Base-by-base conservation (phyloP, 148 eudicot genomes). In the Simmondsia chinensis region DNA sequence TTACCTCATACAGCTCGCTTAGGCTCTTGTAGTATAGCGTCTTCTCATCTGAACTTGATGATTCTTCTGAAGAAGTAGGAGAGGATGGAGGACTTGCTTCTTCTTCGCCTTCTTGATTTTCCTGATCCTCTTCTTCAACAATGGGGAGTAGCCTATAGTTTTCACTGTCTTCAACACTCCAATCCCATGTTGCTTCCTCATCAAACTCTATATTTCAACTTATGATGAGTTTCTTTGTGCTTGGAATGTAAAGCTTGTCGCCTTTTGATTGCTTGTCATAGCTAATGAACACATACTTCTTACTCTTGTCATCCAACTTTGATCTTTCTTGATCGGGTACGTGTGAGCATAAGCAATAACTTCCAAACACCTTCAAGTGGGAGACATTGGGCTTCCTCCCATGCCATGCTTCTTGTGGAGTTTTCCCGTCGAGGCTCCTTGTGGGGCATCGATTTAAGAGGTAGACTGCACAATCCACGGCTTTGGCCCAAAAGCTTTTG, bases 351-450 rank as follows among this genome's bases (percentile, higher is more conserved):
- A n/a, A 2, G 54, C 33, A 3, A 36, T 6, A n/a, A 1, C 43
- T 34, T 1, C 43, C 43, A 6, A 50, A 50, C 9, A 50, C 27
- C 1, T 16, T 7, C 0, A 50, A 36, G 17, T 35, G 6, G 0
- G 14, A 23, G 3, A 50, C 22, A 1, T 6, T 23, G 15, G 43
- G 54, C 15, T 35, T 50, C 0, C 9, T 9, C 3, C 54, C 43
- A 22, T 23, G 24, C 43, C 43, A 50, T 3, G 33, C 43, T 19
- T 50, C 54, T 35, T 36, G 32, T 23, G 22, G 54, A 2, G 43
- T 36, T 33, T 35, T 50, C 9, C 10, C 14, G 1, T 0, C 17
- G 4, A 50, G 16, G 0, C 13, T 19, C 10, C 1, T 5, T 0
- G 43, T 50, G 0, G 33, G 32, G 15, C 43, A 35, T 9, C 43